Evolutionary conservation across 345 rosid species (phyloP), one percentile per base, ranked within the genome.

Genomic region (Lepidium didymum): DNA sequence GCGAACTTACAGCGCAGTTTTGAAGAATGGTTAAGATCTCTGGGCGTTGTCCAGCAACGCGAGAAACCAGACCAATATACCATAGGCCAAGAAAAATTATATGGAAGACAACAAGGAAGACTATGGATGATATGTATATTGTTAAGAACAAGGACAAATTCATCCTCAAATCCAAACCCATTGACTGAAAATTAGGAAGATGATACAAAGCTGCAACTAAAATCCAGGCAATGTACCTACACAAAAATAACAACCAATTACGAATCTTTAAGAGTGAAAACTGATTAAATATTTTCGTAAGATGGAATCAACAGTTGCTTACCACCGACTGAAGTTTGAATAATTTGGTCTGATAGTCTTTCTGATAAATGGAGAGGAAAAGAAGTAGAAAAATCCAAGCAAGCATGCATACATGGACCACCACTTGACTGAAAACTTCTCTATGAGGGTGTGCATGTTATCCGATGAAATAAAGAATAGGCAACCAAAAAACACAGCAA

Each of bases 131-230:
- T 40, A 94, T 64, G 70, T 77, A 89, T 36, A 94, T 91, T 13
- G 96, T 87, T 82, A 94, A 73, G 79, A 91, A 94, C 81, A 94
- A 76, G 47, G 99, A 94, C 78, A 94, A 81, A 83, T 94, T 94
- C 99, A 94, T 94, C 87, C 99, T 91, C 90, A 94, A 57, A 80
- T 94, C 99, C 70, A 94, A 81, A 76, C 99, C 99, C 99, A 94
- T 94, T 55, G 97, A 91, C 82, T 85, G 99, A 81, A 94, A 91
- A 83, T 96, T 94, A 55, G 99, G 99, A 73, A 94, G 96, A 79
- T 94, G 99, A 77, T 94, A 94, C 80, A 94, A 41, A 78, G 99
- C 95, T 35, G 99, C 99, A 75, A 91, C 85, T 78, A 88, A 87
- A 85, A 94, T 91, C 99, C 99, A 94, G 50, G 88, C 95, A 53